Evolutionary conservation across 2,329 filamentous ascomycete species (phyloP), one percentile per base, ranked within the genome.

Genomic region (Ophiostoma ips): DNA sequence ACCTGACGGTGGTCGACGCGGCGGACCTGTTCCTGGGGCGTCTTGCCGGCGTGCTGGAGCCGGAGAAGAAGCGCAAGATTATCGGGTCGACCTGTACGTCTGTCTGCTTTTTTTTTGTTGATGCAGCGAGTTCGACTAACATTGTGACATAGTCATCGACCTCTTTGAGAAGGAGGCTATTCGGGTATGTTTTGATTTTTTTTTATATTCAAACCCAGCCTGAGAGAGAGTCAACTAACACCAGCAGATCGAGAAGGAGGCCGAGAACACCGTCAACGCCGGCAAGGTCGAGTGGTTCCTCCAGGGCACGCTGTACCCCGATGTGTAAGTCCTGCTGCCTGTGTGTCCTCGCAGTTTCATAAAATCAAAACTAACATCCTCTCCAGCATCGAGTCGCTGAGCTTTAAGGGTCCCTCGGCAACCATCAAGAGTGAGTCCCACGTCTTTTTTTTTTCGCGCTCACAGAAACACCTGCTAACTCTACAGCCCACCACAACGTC

Each of bases 1-100:
- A 95, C 65, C 72, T 96, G 3, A 94, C 86, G 0, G 83, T 96
- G 28, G 79, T 94, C 2, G 84, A 96, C 62, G 88, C 79, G 0
- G 75, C 76, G 10, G 73, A 94, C 53, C 70, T 76, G 24, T 96
- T 96, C 71, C 71, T 95, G n/a, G 68, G 69, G 30, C 73, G 80
- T 21, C 78, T 96, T 1, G 76, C 78, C 56, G 90, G 87, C 16
- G 77, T 95, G 24, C 70, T 68, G 0, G 87, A 81, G 30, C 89
- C 90, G 0, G 89, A 96, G 67, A 77, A 77, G 62, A 59, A 65
- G 60, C 59, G 63, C 44, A 95, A 94, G 69, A 81, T 95, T 59
- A 95, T 95, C 54, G 89, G 88, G 50, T 77, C 73, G 55, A 85
- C 77, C 38, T 73, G 45, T 53, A 49, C 3, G 45, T 48, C 12